These are phyloP conservation scores for Candida piceae DNA, from an alignment of 805 yeast species.

Conservation along the genomic window DNA sequence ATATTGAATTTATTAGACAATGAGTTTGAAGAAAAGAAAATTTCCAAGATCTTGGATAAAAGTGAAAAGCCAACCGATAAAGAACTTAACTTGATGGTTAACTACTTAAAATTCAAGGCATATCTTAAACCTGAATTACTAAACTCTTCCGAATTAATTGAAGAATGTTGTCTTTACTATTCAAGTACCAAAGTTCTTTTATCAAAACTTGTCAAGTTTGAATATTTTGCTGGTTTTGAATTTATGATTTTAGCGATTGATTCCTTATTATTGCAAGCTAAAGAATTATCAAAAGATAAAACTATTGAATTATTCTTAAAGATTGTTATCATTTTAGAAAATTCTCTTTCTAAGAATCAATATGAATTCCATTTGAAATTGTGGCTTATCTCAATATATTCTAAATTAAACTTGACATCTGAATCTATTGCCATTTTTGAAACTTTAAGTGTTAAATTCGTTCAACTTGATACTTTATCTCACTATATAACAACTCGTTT, in stretches of 20 bases:
- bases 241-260: conserved; percentile 53
- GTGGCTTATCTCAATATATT: conserved; percentile 66
- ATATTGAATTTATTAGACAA: conserved; percentile 7
- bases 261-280: conserved; percentile 17
- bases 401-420: conserved; percentile 48
- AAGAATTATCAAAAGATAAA: conserved; percentile 10
- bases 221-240: conserved; percentile 67
- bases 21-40: conserved; percentile 6
- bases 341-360: conserved; percentile 49
- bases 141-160: conserved; percentile 19
- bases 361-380: conserved; percentile 67
- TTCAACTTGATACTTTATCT: conserved; percentile 71
- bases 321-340: conserved; percentile 53
- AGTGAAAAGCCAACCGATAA: conserved; percentile 14
- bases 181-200: conserved; percentile 34
- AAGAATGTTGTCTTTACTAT: conserved; percentile 35
- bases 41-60: conserved; percentile 8
- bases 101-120: conserved; percentile 42
- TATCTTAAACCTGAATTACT: conserved; percentile 22
- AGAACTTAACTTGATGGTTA: conserved; percentile 24
- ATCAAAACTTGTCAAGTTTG: conserved; percentile 46
- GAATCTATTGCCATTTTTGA: conserved; percentile 48
- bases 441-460: conserved; percentile 57
- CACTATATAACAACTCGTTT: conserved; percentile 47
- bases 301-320: conserved; percentile 26